A percentile compares a stretch with the other conserved stretches of the same genome.
Evolutionary conservation across 2,329 filamentous ascomycete genomes (phyloP).

Genomic region (Clarireedia sp.): DNA sequence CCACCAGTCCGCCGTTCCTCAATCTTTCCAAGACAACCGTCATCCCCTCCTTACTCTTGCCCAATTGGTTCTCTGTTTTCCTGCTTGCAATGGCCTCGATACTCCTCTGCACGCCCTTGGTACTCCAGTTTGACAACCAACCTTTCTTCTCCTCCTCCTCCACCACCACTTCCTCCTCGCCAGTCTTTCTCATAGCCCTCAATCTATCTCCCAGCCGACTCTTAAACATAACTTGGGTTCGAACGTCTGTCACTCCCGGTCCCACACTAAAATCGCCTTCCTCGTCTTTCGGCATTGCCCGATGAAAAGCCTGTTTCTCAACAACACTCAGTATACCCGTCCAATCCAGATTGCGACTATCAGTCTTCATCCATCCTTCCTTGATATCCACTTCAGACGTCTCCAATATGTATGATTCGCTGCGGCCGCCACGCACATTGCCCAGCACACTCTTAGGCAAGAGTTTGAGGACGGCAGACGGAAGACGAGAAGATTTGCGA

Average conservation of each 20-base stretch:
- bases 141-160: conserved; percentile 41
- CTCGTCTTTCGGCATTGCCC: conserved; percentile 18
- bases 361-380: conserved; percentile 75
- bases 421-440: conserved; percentile 50
- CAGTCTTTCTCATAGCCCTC: conserved; percentile 31
- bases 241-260: conserved; percentile 51
- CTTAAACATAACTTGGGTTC: conserved; percentile 65
- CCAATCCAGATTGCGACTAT: conserved; percentile 75
- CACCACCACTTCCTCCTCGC: conserved; percentile 34
- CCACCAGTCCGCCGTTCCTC: conserved; percentile 57
- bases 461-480: conserved; percentile 65
- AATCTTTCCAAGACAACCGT: conserved; percentile 68
- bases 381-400: conserved; percentile 70
- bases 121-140: conserved; percentile 51
- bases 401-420: conserved; percentile 71
- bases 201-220: conserved; percentile 61
- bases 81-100: conserved; percentile 73
- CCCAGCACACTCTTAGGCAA: conserved; percentile 54
- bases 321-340: conserved; percentile 72
- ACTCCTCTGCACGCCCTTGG: conserved; percentile 65
- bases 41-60: conserved; percentile 79
- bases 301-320: conserved; percentile 63
- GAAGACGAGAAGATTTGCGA: conserved; percentile 73
- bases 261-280: conserved; percentile 19
- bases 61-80: conserved; percentile 69